Conservation (phyloP, 164 flowering plant genomes). For the Liriodendron chinense region DNA sequence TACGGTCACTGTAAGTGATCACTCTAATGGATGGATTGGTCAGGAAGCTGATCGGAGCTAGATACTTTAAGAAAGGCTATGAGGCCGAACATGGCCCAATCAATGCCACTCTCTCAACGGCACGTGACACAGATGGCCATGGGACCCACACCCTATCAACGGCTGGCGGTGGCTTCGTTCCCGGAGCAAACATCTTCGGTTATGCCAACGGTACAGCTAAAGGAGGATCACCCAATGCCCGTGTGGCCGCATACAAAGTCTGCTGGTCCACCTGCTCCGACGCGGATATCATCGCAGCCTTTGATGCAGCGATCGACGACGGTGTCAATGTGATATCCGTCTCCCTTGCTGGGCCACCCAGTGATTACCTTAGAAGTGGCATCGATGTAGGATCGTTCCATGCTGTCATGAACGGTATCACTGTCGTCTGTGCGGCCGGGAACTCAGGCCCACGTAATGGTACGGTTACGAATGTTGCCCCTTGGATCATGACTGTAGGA, state of each 20-base stretch:
- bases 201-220: constrained; percentile 8
- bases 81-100: too few species aligned
- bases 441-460: constrained; percentile 1
- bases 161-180: constrained; percentile 15
- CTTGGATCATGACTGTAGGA: constrained; percentile 11
- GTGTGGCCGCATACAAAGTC: constrained; percentile 18
- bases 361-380: neutral
- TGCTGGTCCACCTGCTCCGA: constrained; percentile 2
- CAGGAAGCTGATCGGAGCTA: constrained; percentile 20
- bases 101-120: neutral
- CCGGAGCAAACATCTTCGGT: constrained; percentile 10
- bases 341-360: neutral
- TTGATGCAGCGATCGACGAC: constrained; percentile 13
- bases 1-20: too few species aligned
- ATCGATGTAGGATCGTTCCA: constrained; percentile 4
- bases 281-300: constrained; percentile 8
- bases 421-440: constrained; percentile 3
- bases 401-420: neutral
- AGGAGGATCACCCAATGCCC: constrained; percentile 14
- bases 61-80: constrained; percentile 12
- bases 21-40: too few species aligned
- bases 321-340: constrained; percentile 10
- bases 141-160: constrained; percentile 24
- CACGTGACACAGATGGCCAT: constrained; percentile 21
- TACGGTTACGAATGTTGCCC: constrained; percentile 5